Percentiles rank a stretch among this genome's conserved stretches.
Evolutionary conservation across 176 grass and related monocot species (phyloP).

Genomic region (Canna indica): DNA sequence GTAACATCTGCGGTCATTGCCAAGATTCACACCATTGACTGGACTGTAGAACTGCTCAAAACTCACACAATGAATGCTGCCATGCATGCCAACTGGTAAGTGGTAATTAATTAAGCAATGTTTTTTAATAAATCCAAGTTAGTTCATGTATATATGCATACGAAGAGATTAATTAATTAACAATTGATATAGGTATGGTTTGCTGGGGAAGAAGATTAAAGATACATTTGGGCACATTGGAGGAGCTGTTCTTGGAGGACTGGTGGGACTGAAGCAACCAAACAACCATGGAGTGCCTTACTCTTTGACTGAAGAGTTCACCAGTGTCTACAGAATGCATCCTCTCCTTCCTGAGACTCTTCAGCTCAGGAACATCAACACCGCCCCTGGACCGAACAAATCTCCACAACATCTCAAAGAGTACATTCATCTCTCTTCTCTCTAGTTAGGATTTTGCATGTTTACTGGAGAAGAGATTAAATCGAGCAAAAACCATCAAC

Average conservation of each 20-base stretch:
- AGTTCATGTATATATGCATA: too few species aligned
- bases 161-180: too few species aligned
- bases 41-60: slow-evolving; percentile 56
- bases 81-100: slow-evolving; percentile 47
- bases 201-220: slow-evolving; percentile 52
- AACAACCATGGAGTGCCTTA: slow-evolving; percentile 47
- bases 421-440: slow-evolving; percentile 19
- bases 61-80: slow-evolving; percentile 35
- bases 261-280: slow-evolving; percentile 29
- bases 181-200: slow-evolving; percentile 43
- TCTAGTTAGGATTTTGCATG: neutral
- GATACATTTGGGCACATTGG: slow-evolving; percentile 52
- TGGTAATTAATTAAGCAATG: neutral
- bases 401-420: slow-evolving; percentile 34
- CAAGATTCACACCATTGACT: slow-evolving; percentile 65
- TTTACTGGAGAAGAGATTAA: too few species aligned
- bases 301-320: slow-evolving; percentile 59
- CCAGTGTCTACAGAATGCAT: slow-evolving; percentile 57
- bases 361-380: slow-evolving; percentile 35
- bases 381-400: slow-evolving; percentile 25
- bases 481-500: too few species aligned
- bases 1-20: slow-evolving; percentile 56
- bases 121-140: too few species aligned
- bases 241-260: slow-evolving; percentile 29
- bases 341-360: slow-evolving; percentile 38